phyloP scores from a whole-genome alignment of 2,329 filamentous ascomycete genomes.

The Verticillium isaacii region DNA sequence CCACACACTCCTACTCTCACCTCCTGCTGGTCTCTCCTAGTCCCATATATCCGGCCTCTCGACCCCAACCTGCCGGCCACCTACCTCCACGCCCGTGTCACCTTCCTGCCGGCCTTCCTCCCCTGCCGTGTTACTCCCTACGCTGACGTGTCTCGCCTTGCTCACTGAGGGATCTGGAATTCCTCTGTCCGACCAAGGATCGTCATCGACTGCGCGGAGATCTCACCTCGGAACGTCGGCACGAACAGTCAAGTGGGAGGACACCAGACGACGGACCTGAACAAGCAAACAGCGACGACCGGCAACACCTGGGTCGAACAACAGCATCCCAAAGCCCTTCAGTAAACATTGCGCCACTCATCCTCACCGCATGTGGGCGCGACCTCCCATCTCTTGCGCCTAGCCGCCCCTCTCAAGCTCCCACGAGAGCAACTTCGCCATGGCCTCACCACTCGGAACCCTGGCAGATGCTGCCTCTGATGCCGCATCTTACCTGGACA shows the following conservation, averaged over 20 bases:
- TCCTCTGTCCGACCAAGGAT: slow-evolving; percentile 10
- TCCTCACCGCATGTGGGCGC: slow-evolving; percentile 14
- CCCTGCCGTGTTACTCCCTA: slow-evolving; percentile 3
- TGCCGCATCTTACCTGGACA: slow-evolving; percentile 35
- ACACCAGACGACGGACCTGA: neutral
- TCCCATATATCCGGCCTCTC: slow-evolving; percentile 15
- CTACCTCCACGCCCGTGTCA: slow-evolving; percentile 1
- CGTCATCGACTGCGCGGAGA: neutral
- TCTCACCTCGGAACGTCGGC: neutral
- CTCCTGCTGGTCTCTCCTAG: slow-evolving; percentile 20
- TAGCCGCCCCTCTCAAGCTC: slow-evolving; percentile 14
- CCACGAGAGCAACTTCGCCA: slow-evolving; percentile 18
- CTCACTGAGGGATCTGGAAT: slow-evolving; percentile 19
- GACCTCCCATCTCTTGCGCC: slow-evolving; percentile 16
- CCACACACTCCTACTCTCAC: slow-evolving; percentile 57
- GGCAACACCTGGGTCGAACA: neutral
- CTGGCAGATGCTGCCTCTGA: slow-evolving; percentile 26
- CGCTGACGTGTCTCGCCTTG: slow-evolving; percentile 5
- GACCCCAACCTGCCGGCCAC: slow-evolving; percentile 3
- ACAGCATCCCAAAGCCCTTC: neutral
- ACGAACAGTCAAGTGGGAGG: neutral
- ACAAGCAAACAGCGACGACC: neutral
- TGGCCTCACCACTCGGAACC: slow-evolving; percentile 34
- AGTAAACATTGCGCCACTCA: neutral
- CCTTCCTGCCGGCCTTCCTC: slow-evolving; percentile 9